phyloP scores from a whole-genome alignment of 768 basidiomycete species.

The Tylopilus intermedius region DNA sequence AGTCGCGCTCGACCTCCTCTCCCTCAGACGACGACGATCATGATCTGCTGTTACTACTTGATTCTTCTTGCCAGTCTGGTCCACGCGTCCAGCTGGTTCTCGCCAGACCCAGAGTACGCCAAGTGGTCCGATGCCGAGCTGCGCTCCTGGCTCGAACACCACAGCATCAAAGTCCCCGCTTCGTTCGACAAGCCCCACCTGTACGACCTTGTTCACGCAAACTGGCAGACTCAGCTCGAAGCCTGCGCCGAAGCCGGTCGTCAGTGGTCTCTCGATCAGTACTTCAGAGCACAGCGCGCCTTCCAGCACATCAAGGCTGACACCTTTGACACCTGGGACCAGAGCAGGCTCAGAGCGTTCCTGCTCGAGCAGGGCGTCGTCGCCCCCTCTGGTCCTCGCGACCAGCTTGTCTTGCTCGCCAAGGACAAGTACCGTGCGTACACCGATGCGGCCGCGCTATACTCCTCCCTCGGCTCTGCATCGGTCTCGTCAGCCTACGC shows the following conservation, averaged over 20 bases:
- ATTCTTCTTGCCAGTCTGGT: conserved; percentile 34
- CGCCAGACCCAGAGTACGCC: conserved; percentile 35
- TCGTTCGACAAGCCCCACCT: conserved; percentile 38
- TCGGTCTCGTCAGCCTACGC: conserved; percentile 50
- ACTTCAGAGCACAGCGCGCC: conserved; percentile 54
- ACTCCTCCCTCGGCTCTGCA: conserved; percentile 44
- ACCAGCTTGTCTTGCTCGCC: conserved; percentile 75
- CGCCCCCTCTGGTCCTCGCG: conserved; percentile 70
- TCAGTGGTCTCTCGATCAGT: conserved; percentile 61
- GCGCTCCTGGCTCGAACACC: conserved; percentile 62
- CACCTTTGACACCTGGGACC: conserved; percentile 79
- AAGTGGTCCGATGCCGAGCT: conserved; percentile 65
- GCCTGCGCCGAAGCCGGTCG: conserved; percentile 28
- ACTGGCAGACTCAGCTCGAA: conserved; percentile 45
- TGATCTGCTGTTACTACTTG: conserved; percentile 20
- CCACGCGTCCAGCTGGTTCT: conserved; percentile 51
- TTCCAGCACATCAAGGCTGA: conserved; percentile 57
- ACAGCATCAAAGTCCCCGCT: conserved; percentile 52
- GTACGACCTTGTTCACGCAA: conserved; percentile 50
- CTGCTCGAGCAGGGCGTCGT: conserved; percentile 85
- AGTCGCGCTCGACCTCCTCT: neutral
- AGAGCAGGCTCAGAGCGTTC: conserved; percentile 74
- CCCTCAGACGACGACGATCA: neutral
- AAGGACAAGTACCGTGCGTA: conserved; percentile 65
- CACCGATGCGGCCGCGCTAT: conserved; percentile 53